phyloP scores from a whole-genome alignment of 202 grass and related monocot genomes.

The Schoenoplectus tabernaemontani region DNA sequence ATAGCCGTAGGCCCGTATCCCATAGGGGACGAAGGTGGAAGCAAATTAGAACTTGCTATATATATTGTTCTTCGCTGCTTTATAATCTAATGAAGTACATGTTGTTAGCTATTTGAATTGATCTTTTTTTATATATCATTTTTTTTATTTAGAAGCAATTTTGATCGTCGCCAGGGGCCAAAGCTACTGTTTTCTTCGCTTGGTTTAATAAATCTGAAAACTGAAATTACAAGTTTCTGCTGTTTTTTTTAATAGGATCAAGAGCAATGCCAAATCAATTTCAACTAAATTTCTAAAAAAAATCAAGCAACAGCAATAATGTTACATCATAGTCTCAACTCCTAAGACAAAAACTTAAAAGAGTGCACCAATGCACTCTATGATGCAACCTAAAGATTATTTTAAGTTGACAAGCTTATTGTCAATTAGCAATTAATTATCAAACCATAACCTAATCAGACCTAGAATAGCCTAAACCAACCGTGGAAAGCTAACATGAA shows the following conservation, averaged over 20 bases:
- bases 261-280: background rate
- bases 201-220: too few species aligned
- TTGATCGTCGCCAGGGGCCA: too few species aligned
- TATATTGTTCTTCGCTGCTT: too few species aligned
- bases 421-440: conserved; percentile 4
- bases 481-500: background rate
- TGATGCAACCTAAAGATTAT: conserved; percentile 6
- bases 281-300: background rate
- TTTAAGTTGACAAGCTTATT: conserved; percentile 9
- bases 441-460: background rate
- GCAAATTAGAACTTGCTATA: too few species aligned
- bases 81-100: too few species aligned
- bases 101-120: too few species aligned
- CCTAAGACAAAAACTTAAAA: background rate
- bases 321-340: background rate
- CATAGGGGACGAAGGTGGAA: too few species aligned
- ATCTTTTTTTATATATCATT: too few species aligned
- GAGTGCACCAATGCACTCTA: conserved; percentile 6
- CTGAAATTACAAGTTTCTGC: too few species aligned
- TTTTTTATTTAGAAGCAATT: too few species aligned
- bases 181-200: too few species aligned
- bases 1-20: too few species aligned
- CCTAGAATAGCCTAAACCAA: background rate
- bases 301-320: background rate
- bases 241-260: background rate